Conservation (phyloP, 23 red algal species). For the Agarophyton chilense region DNA sequence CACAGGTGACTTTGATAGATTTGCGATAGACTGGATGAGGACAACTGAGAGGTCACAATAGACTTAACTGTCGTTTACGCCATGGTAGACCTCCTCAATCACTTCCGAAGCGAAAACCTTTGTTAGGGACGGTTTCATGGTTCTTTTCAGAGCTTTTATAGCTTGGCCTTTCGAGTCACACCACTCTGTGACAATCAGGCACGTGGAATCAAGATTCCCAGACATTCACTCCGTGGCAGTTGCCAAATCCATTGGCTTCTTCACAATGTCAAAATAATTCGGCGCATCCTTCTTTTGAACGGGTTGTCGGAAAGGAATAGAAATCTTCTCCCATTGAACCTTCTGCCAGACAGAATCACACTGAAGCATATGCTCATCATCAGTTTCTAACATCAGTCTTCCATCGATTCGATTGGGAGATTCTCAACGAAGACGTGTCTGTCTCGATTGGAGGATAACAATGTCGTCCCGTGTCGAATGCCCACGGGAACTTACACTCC, state of each 20-base stretch:
- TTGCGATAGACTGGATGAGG: too few species aligned
- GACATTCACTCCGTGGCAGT: conserved; percentile 53
- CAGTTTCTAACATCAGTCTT: background rate
- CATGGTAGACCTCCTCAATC: too few species aligned
- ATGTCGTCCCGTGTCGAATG: conserved; percentile 18
- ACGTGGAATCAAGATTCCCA: conserved; percentile 8
- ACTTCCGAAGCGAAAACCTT: too few species aligned
- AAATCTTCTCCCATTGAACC: conserved; percentile 51
- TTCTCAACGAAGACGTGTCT: conserved; percentile 57
- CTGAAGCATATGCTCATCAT: conserved; percentile 33
- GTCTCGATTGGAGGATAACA: background rate
- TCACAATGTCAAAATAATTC: conserved; percentile 85
- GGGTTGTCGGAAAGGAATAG: conserved; percentile 89
- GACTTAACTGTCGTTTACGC: too few species aligned
- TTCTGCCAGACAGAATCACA: conserved; percentile 52
- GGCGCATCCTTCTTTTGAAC: conserved; percentile 89
- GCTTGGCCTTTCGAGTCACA: background rate
- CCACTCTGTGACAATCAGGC: conserved; percentile 40
- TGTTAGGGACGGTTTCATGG: too few species aligned
- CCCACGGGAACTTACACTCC: conserved; percentile 23
- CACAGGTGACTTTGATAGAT: too few species aligned
- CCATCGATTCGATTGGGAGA: conserved; percentile 37
- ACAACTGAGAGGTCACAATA: too few species aligned
- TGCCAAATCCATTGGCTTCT: conserved; percentile 88
- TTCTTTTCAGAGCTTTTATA: conserved; percentile 20